These are phyloP conservation scores for Pittosporum tobira DNA, from an alignment of 129 eudicot species.

Conservation along the genomic window DNA sequence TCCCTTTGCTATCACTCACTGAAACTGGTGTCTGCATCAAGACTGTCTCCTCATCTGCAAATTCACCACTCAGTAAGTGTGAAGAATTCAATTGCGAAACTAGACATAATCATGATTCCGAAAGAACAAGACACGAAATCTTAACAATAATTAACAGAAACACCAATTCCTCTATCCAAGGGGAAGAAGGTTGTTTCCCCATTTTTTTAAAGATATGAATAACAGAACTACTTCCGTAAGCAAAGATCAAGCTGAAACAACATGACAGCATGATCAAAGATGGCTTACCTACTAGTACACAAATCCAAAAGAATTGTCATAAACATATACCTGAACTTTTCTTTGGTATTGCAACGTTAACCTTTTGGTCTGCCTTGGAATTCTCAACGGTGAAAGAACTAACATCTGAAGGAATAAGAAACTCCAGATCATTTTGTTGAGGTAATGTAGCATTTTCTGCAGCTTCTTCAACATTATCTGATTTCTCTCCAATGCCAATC, in stretches of 20 bases:
- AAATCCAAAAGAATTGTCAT: constrained; percentile 1
- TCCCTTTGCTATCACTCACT: constrained; percentile 14
- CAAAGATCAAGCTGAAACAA: background rate
- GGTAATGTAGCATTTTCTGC: constrained; percentile 16
- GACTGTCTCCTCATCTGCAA: constrained; percentile 20
- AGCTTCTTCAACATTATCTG: constrained; percentile 23
- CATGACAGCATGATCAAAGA: background rate
- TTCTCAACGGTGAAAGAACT: constrained; percentile 31
- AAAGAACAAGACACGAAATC: too few species aligned
- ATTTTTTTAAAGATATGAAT: background rate
- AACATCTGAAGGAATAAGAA: constrained; percentile 32
- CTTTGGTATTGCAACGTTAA: constrained; percentile 24
- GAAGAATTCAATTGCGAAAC: background rate
- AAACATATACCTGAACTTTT: constrained; percentile 26
- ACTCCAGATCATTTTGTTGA: constrained; percentile 36
- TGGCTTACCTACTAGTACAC: background rate
- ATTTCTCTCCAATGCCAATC: constrained; percentile 7
- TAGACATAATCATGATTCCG: background rate
- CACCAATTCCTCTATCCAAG: too few species aligned
- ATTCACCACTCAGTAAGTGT: constrained; percentile 12
- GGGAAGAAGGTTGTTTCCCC: too few species aligned
- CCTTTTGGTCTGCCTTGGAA: constrained; percentile 22
- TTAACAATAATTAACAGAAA: too few species aligned
- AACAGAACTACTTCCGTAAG: background rate
- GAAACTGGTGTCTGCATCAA: constrained; percentile 19